A percentile compares a stretch with the other conserved stretches of the same genome.
These are phyloP conservation scores for Fomitiporia mediterranea DNA, from an alignment of 1,284 basidiomycete genomes.

Conservation along the genomic window DNA sequence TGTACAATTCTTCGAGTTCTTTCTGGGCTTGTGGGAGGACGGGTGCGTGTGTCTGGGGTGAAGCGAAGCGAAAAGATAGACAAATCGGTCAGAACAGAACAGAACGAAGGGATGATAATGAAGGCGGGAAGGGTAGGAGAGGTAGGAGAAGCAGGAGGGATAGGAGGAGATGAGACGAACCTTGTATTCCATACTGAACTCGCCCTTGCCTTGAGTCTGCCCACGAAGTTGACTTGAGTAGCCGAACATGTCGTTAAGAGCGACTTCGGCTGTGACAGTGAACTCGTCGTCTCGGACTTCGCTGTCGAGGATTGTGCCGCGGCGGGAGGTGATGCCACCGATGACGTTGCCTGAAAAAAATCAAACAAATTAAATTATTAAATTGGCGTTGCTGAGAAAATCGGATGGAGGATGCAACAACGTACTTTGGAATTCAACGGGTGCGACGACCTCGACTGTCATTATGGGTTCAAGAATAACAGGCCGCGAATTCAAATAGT, in stretches of 20 bases:
- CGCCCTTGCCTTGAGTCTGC: slow-evolving; percentile 93
- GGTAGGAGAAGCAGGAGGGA: not conserved
- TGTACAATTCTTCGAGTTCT: slow-evolving; percentile 71
- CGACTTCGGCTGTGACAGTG: slow-evolving; percentile 87
- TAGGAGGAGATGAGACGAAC: slow-evolving; percentile 34
- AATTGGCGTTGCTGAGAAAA: not conserved
- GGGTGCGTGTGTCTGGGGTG: slow-evolving; percentile 63
- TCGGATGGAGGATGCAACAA: slow-evolving; percentile 18
- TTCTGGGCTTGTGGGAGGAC: slow-evolving; percentile 88
- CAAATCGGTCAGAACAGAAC: no score
- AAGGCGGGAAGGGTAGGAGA: no score
- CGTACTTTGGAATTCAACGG: slow-evolving; percentile 92
- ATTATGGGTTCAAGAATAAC: slow-evolving; percentile 97
- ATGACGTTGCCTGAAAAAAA: slow-evolving; percentile 69
- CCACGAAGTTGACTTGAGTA: slow-evolving; percentile 92
- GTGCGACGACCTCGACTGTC: slow-evolving; percentile 97
- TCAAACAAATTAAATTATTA: not conserved
- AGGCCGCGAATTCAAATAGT: slow-evolving; percentile 72
- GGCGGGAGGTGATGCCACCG: slow-evolving; percentile 88
- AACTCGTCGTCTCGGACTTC: slow-evolving; percentile 98
- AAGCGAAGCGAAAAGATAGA: slow-evolving; percentile 14
- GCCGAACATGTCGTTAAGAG: slow-evolving; percentile 98
- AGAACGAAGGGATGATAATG: no score
- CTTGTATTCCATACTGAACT: slow-evolving; percentile 97
- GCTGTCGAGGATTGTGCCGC: slow-evolving; percentile 94